Base-by-base conservation (phyloP, 2,329 filamentous ascomycete species). In the Pochonia chlamydosporia region DNA sequence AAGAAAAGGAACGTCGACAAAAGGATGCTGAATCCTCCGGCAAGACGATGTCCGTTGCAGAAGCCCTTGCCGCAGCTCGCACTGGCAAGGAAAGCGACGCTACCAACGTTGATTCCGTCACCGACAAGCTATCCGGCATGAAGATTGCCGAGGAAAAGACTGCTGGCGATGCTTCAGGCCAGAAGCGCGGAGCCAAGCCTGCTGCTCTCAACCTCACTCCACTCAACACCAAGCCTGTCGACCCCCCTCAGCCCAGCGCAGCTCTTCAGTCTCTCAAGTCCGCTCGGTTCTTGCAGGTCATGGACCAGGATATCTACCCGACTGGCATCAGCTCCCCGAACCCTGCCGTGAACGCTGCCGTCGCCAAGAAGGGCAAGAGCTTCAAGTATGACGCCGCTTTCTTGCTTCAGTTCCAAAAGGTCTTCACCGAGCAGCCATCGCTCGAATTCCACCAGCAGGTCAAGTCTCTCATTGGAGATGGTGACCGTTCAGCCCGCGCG, bases 351-450 rank as follows among this genome's bases (percentile, higher is more conserved):
- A 99, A 97, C 66, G 74, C 79, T 35, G 86, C 86, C 14, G 86
- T 89, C 24, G 76, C 81, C 28, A 88, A 86, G 67, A 92, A 91
- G 72, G 82, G 82, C 51, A 86, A 83, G 66, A 85, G 82, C 36
- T 95, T 95, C 74, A 91, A 95, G 66, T 99, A 99, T 68, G 90
- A 97, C 70, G 88, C 91, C 60, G 85, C 86, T 59, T 99, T 99
- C 75, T 74, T 99, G 70, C 77, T 99, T 25, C 93, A 99, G 64
- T 99, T 99, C 77, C 89, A 96, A 71, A 81, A 81, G 58, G 89
- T 96, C 18, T 99, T 96, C 72, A 95, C 89, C 53, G 93, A 99
- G 74, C 95, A 96, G 71, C 93, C 93, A 13, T 95, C 90, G 1
- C 69, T 91, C 37, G 92, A 97, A 62, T 99, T 96, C 81, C 87